Evolutionary conservation across 345 rosid species (phyloP), one percentile per base, ranked within the genome.

Genomic region (Eucalyptus curtisii): DNA sequence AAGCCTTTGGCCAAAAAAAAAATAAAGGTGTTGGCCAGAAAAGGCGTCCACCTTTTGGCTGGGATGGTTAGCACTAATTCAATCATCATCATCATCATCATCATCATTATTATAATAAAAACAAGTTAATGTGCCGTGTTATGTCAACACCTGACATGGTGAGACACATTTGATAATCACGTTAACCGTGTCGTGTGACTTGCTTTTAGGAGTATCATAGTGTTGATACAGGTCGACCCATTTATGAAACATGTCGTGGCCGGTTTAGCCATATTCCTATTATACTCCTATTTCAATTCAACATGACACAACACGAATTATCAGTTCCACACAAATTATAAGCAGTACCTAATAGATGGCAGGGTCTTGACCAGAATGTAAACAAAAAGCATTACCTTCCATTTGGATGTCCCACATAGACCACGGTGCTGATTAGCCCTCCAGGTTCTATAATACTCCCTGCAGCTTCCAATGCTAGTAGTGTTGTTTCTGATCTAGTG

Each of bases 361-460:
- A 85, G 3, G 14, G 52, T 47, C 52, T 64, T 11, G 50, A 59
- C 52, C 49, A 87, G 33, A 31, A 33, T 33, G 40, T 49, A 16
- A 4, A 47, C n/a, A 20, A 52, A 66, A 87, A 33, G 22, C 7
- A 64, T 89, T 92, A 96, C 99, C 98, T 96, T 92, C 99, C 99
- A 59, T 96, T 95, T 49, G 95, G 96, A 92, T 97, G 99, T 49
- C 99, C 99, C 82, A 95, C 92, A 49, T 96, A 96, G 30, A 96
- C 98, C 79, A 97, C 93, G 52, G 95, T 89, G 90, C 99, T 96
- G 86, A 97, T 95, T 86, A 97, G 96, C 49, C 99, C 99, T 64
- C 98, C 96, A 6, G 93, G 92, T 85, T 90, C 86, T 81, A 97
- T 85, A 52, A 95, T 88, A 87, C 95, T 95, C 93, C 90, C 92